Percentiles rank a stretch among this genome's conserved stretches.
phyloP scores from a whole-genome alignment of 768 basidiomycete species.

The Clavaria fumosa region DNA sequence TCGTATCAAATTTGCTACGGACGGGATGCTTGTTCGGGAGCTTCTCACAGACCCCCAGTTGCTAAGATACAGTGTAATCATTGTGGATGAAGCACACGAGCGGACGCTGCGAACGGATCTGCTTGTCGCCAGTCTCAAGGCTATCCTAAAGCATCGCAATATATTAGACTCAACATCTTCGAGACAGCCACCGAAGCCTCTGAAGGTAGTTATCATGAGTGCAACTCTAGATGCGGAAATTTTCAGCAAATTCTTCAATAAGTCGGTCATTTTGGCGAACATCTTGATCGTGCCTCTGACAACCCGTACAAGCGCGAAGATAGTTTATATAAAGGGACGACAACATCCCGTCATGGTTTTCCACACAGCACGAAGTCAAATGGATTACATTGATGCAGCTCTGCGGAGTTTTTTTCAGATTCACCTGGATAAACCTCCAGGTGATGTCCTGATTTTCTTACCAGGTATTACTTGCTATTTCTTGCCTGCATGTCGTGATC shows the following conservation, averaged over 20 bases:
- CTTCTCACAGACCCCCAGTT: conserved; percentile 65
- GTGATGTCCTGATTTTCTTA: conserved; percentile 88
- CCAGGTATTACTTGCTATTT: conserved; percentile 39
- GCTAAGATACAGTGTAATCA: conserved; percentile 69
- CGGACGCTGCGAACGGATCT: conserved; percentile 89
- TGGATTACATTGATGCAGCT: conserved; percentile 80
- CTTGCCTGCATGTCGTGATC: not conserved
- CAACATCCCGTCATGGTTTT: conserved; percentile 84
- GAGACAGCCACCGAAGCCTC: conserved; percentile 29
- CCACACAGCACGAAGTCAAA: conserved; percentile 55
- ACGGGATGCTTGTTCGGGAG: conserved; percentile 95
- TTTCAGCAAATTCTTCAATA: conserved; percentile 75
- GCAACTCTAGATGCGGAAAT: conserved; percentile 94
- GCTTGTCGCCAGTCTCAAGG: conserved; percentile 80
- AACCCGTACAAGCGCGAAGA: conserved; percentile 47
- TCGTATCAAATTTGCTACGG: conserved; percentile 90
- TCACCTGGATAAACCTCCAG: conserved; percentile 61
- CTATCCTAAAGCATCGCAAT: conserved; percentile 58
- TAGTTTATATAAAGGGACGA: conserved; percentile 84
- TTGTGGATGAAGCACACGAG: conserved; percentile 97
- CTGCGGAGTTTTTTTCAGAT: conserved; percentile 91
- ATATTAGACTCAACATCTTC: conserved; percentile 27
- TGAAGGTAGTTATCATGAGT: conserved; percentile 95
- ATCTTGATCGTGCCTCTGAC: conserved; percentile 1
- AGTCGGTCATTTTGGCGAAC: conserved; percentile 34